phyloP scores from a whole-genome alignment of 139 green algal species.

The Desmodesmus armatus region DNA sequence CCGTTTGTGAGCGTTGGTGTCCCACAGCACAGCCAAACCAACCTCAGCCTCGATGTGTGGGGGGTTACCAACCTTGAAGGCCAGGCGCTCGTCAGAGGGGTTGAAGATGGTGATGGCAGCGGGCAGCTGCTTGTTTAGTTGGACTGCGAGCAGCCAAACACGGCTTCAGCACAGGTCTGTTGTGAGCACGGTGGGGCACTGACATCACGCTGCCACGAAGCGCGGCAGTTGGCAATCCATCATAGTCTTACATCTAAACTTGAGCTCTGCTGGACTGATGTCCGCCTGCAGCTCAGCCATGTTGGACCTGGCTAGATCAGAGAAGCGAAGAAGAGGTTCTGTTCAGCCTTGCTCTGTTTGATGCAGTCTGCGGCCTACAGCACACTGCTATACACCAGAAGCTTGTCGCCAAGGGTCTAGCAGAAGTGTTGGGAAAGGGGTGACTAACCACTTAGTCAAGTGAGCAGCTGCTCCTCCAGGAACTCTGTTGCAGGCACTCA shows the following conservation, averaged over 20 bases:
- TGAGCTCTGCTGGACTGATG: constrained; percentile 41
- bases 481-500: too few species aligned
- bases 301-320: too few species aligned
- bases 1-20: background rate
- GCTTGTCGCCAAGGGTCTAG: too few species aligned
- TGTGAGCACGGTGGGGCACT: background rate
- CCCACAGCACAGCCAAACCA: background rate
- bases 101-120: constrained; percentile 65
- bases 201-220: background rate
- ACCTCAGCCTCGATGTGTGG: too few species aligned
- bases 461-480: too few species aligned
- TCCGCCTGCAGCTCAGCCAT: constrained; percentile 30
- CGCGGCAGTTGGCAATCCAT: background rate
- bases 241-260: constrained; percentile 38
- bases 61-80: constrained; percentile 60
- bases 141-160: constrained; percentile 36
- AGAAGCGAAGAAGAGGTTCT: too few species aligned
- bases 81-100: constrained; percentile 42
- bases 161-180: too few species aligned
- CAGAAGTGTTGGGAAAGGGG: too few species aligned
- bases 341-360: too few species aligned
- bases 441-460: too few species aligned
- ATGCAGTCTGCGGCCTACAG: too few species aligned
- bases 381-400: too few species aligned
- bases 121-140: constrained; percentile 69